These are phyloP conservation scores for Candida odintsovae DNA, from an alignment of 805 yeast genomes.

Conservation along the genomic window DNA sequence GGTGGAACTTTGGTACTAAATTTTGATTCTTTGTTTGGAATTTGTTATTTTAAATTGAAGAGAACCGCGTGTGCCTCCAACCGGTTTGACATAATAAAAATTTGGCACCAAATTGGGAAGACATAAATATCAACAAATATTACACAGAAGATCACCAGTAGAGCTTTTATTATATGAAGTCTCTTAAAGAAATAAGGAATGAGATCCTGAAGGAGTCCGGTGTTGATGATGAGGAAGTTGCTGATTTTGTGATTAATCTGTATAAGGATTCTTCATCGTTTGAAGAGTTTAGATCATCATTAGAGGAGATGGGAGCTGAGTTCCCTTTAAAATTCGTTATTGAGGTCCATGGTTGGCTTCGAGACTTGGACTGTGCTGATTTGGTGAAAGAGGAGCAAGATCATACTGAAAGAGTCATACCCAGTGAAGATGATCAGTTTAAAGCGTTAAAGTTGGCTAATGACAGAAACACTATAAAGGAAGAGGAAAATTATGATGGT, in stretches of 20 bases:
- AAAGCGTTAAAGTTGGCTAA: slow-evolving; percentile 16
- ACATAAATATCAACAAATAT: too few species aligned
- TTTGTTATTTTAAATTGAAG: too few species aligned
- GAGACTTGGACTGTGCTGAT: neutral
- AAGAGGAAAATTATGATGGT: slow-evolving; percentile 14
- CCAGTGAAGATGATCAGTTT: slow-evolving; percentile 11
- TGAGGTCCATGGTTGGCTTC: slow-evolving; percentile 8
- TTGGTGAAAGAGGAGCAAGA: slow-evolving; percentile 5
- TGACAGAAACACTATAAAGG: slow-evolving; percentile 13
- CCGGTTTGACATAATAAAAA: too few species aligned
- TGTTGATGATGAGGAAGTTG: slow-evolving; percentile 36
- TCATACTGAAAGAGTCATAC: neutral
- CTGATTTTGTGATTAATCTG: slow-evolving; percentile 41
- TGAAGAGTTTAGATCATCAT: slow-evolving; percentile 29
- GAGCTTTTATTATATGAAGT: too few species aligned
- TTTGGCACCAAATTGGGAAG: neutral
- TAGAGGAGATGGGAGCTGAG: slow-evolving; percentile 41
- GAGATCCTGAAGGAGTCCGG: slow-evolving; percentile 25
- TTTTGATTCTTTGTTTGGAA: too few species aligned
- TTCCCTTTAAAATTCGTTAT: slow-evolving; percentile 24
- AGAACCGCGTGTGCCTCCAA: too few species aligned
- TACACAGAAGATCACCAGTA: too few species aligned
- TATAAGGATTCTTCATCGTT: slow-evolving; percentile 26
- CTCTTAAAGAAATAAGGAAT: slow-evolving; percentile 5
- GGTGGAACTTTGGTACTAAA: too few species aligned